Evolutionary conservation across 352 stramenopile species (phyloP).

Genomic region (Globisporangium mamillatum): DNA sequence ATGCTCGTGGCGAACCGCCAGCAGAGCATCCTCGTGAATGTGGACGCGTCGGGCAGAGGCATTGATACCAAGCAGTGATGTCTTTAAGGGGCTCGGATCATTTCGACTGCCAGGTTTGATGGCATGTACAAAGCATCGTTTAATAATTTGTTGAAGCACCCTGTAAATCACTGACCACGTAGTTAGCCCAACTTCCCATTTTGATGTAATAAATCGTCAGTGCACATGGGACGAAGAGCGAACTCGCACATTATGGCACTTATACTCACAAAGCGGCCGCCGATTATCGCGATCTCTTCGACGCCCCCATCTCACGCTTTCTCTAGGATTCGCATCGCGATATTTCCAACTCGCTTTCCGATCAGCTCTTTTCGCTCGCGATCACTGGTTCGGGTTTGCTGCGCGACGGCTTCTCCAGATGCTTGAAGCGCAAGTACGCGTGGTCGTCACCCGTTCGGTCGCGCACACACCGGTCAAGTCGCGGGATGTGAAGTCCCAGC

Average conservation of each 20-base stretch:
- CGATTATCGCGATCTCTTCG: background rate
- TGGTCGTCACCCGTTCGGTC: conserved; percentile 78
- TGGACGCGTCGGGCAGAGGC: conserved; percentile 16
- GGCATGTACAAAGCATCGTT: background rate
- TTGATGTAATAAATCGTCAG: background rate
- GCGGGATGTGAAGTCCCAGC: conserved; percentile 70
- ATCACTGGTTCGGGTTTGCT: conserved; percentile 19
- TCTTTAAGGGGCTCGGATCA: background rate
- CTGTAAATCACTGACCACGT: background rate
- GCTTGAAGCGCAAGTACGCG: conserved; percentile 84
- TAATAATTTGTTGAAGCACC: background rate
- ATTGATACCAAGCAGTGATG: background rate
- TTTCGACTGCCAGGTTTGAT: background rate
- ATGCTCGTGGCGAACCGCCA: conserved; percentile 58
- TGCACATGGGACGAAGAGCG: background rate
- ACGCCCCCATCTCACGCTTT: background rate
- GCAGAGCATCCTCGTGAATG: conserved; percentile 46
- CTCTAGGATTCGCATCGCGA: background rate
- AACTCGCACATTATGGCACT: background rate
- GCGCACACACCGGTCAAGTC: conserved; percentile 75
- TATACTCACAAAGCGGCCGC: background rate
- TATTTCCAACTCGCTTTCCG: background rate
- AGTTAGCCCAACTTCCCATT: no score
- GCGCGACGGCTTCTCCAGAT: conserved; percentile 45
- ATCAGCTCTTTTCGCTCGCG: conserved; percentile 10